Evolutionary conservation across 139 green algal genomes (phyloP).

Genomic region (Closterium sp.): DNA sequence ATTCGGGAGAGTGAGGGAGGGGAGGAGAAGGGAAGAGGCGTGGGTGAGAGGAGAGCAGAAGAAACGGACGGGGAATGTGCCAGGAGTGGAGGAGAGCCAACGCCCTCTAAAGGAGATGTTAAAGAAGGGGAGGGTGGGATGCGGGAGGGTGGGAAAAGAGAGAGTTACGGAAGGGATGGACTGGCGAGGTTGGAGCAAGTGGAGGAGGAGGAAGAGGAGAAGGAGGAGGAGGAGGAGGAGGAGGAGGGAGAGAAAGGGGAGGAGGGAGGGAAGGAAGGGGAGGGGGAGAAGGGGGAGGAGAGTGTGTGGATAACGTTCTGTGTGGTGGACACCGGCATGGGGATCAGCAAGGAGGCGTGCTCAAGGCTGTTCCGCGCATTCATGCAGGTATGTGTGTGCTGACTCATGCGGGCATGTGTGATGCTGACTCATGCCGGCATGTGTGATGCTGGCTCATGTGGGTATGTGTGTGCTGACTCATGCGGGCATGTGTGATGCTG

Average conservation of each 20-base stretch:
- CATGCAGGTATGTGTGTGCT: constrained; percentile 22
- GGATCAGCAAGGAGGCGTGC: constrained; percentile 15
- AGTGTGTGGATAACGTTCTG: not conserved
- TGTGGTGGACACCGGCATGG: constrained; percentile 28
- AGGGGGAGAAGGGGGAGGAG: not conserved
- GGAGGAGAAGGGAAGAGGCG: not conserved
- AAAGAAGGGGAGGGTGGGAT: not conserved
- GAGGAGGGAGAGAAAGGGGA: too few species aligned
- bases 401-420: too few species aligned
- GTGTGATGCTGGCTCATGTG: too few species aligned
- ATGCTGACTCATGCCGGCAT: too few species aligned
- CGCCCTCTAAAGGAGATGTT: too few species aligned
- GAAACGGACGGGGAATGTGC: not conserved
- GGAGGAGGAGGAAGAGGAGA: too few species aligned
- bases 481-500: too few species aligned
- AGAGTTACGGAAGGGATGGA: not conserved
- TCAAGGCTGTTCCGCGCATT: constrained; percentile 29
- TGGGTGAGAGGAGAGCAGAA: not conserved
- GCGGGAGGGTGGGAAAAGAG: not conserved
- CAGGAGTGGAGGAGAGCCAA: not conserved
- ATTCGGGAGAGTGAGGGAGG: not conserved
- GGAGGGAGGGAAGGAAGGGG: too few species aligned
- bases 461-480: not conserved
- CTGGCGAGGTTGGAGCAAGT: not conserved
- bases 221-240: too few species aligned